Evolutionary conservation across 2,329 filamentous ascomycete genomes (phyloP), one percentile per base, ranked within the genome.

Genomic region (Sclerotinia sclerotiorum): DNA sequence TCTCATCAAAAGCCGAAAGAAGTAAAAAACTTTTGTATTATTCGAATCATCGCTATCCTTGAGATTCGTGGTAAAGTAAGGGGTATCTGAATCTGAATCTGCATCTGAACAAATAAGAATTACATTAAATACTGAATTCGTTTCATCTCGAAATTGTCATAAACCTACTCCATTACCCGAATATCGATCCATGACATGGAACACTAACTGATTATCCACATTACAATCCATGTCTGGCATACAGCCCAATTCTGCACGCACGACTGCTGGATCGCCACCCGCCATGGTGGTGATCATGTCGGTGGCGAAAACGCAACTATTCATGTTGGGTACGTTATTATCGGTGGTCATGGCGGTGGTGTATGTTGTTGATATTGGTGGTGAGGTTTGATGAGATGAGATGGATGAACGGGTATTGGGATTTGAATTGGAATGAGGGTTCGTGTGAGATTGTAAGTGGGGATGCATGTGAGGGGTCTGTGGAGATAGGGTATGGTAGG

Each of bases 151-250:
- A 39, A 57, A 61, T 60, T 68, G 68, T 68, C 71, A 73, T 73
- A 74, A 70, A 1, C 69, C 71, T 65, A 71, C 67, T 56, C 60
- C 60, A 51, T 48, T 39, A 21, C 73, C 74, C 1, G 77, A 74
- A 71, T 83, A 83, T 61, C 78, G 78, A 69, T 83, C 81, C 78
- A 83, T 81, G 17, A 81, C 77, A 65, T 79, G 77, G 70, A 82
- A 82, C 1, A 82, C 78, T 17, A 78, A 68, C 2, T 78, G 72
- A 71, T 82, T 82, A 63, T 80, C 76, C n/a, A 82, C 79, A 29
- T 80, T 76, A 66, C 80, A 83, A 51, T 82, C 78, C 66, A 77
- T 76, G 11, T 74, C 77, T 4, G 76, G 73, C 42, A 74, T 67
- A 67, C 80, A 83, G 29, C 80, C 80, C 5, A 83, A 73, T 11